A percentile compares a stretch with the other conserved stretches of the same genome.
Evolutionary conservation across 768 basidiomycete genomes (phyloP).

Genomic region (Pisolithus tinctorius): DNA sequence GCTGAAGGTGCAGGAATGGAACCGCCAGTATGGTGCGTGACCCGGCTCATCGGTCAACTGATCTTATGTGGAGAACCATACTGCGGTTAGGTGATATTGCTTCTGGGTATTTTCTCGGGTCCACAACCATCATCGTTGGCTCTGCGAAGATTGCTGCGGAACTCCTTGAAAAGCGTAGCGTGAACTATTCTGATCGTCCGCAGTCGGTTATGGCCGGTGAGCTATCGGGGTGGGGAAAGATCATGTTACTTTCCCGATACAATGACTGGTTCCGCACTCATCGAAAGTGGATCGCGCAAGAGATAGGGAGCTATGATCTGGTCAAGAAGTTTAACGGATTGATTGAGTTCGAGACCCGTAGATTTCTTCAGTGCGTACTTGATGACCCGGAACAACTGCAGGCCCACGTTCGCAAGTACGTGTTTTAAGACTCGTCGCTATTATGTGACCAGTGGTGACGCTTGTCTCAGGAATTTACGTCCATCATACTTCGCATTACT

Average conservation of each 20-base stretch:
- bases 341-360: constrained; percentile 14
- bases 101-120: constrained; percentile 7
- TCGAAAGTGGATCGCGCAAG: constrained; percentile 15
- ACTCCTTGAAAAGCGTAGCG: constrained; percentile 39
- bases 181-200: constrained; percentile 32
- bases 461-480: constrained; percentile 4
- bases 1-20: constrained; percentile 9
- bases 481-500: constrained; percentile 29
- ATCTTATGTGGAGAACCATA: neutral
- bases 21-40: constrained; percentile 7
- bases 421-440: neutral
- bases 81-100: constrained; percentile 10
- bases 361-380: constrained; percentile 7
- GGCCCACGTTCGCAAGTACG: constrained; percentile 12
- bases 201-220: constrained; percentile 15
- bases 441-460: neutral
- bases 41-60: neutral
- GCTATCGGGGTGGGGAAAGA: constrained; percentile 16
- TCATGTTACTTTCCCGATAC: constrained; percentile 11
- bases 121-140: constrained; percentile 39
- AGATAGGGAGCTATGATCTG: constrained; percentile 6
- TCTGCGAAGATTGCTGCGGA: constrained; percentile 35
- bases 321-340: constrained; percentile 9
- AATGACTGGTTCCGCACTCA: constrained; percentile 11
- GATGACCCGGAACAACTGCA: constrained; percentile 5